Conservation (phyloP, 129 eudicot genomes). For the Saposhnikovia divaricata region DNA sequence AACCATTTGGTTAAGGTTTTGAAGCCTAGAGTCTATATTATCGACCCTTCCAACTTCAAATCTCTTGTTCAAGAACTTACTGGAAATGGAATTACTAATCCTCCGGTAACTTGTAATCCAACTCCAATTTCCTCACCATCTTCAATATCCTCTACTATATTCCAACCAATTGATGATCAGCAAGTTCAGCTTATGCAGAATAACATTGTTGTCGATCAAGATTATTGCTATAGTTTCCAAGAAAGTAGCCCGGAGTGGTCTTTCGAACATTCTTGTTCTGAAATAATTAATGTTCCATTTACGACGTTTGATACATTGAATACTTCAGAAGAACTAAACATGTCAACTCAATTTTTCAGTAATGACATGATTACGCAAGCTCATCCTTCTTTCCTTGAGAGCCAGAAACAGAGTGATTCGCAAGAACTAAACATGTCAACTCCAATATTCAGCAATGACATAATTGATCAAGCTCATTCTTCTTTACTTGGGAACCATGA, state of each 20-base stretch:
- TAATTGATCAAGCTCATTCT: not conserved
- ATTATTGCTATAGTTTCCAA: not conserved
- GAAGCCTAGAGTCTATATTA: conserved; percentile 53
- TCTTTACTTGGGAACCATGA: not conserved
- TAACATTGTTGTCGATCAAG: conserved; percentile 1
- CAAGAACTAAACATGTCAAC: conserved; percentile 4
- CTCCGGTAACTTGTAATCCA: not conserved
- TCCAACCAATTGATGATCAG: conserved; percentile 2
- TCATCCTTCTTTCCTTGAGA: not conserved
- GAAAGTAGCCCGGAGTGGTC: conserved; percentile 20
- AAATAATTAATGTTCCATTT: not conserved
- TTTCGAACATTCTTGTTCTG: conserved; percentile 8
- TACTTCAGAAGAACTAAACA: conserved; percentile 1
- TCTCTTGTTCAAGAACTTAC: conserved; percentile 61
- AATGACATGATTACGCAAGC: not conserved
- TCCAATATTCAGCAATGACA: not conserved
- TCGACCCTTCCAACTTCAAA: conserved; percentile 52
- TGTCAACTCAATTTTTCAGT: not conserved
- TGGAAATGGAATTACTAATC: conserved; percentile 27
- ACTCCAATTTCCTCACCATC: conserved; percentile 17
- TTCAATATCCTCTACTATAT: conserved; percentile 9
- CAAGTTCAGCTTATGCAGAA: conserved; percentile 10
- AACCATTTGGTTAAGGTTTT: conserved; percentile 20
- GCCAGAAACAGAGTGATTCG: not conserved
- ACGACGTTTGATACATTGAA: not conserved